phyloP scores from a whole-genome alignment of 2,329 filamentous ascomycete species.

The Penicillium sp. region DNA sequence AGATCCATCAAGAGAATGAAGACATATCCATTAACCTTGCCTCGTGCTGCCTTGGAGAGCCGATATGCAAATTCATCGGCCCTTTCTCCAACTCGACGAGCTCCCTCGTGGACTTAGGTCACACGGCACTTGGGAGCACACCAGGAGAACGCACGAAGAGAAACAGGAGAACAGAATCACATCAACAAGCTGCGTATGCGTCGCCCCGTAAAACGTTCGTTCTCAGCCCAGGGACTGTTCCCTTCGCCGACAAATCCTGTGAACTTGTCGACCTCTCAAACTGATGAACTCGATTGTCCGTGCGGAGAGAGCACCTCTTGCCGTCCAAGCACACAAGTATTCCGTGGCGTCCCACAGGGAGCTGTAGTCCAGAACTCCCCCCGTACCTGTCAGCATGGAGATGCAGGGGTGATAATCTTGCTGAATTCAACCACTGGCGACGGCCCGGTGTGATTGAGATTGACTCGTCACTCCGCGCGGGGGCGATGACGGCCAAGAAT shows the following conservation, averaged over 20 bases:
- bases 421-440: slow-evolving; percentile 22
- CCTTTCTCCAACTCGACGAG: slow-evolving; percentile 22
- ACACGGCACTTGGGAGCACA: slow-evolving; percentile 6
- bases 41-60: slow-evolving; percentile 12
- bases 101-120: slow-evolving; percentile 10
- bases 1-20: slow-evolving; percentile 8
- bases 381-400: slow-evolving; percentile 29
- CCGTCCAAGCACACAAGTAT: slow-evolving; percentile 21
- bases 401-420: slow-evolving; percentile 16
- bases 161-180: slow-evolving; percentile 10
- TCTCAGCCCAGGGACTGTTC: slow-evolving; percentile 8
- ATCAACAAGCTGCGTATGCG: slow-evolving; percentile 20
- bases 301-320: slow-evolving; percentile 20
- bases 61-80: slow-evolving; percentile 9
- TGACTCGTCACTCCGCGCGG: slow-evolving; percentile 29
- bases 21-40: slow-evolving; percentile 4
- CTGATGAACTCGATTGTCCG: slow-evolving; percentile 21
- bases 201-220: slow-evolving; percentile 10
- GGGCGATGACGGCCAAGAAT: slow-evolving; percentile 27
- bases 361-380: slow-evolving; percentile 28
- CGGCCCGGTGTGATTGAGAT: slow-evolving; percentile 28
- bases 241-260: slow-evolving; percentile 8
- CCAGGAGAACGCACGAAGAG: background rate
- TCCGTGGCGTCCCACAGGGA: slow-evolving; percentile 31
- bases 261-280: slow-evolving; percentile 8